These are phyloP conservation scores for Mycosphaerella sp. DNA, from an alignment of 2,329 filamentous ascomycete species.

Conservation along the genomic window DNA sequence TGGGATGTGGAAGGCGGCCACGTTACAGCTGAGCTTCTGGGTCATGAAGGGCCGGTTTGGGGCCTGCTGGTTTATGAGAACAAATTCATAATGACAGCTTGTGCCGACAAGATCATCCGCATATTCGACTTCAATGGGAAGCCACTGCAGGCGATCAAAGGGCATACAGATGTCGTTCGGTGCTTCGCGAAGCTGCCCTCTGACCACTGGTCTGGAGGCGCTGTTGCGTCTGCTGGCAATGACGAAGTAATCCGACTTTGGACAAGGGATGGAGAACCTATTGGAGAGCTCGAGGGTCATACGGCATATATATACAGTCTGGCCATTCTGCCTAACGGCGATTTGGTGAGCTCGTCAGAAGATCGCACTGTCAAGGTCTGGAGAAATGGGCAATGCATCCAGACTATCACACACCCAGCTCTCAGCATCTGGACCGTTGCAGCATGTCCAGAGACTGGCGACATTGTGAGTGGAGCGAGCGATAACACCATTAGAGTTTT, in stretches of 20 bases:
- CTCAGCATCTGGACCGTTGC: conserved; percentile 95
- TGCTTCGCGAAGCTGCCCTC: conserved; percentile 76
- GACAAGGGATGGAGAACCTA: conserved; percentile 69
- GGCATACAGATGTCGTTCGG: conserved; percentile 75
- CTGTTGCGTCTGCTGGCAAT: conserved; percentile 93
- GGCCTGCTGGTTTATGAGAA: conserved; percentile 79
- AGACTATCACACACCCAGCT: conserved; percentile 94
- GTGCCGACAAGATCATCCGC: conserved; percentile 82
- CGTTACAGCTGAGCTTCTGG: conserved; percentile 61
- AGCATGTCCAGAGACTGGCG: conserved; percentile 72
- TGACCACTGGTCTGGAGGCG: conserved; percentile 70
- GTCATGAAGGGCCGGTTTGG: conserved; percentile 82
- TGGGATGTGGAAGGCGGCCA: conserved; percentile 89
- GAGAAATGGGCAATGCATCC: conserved; percentile 73
- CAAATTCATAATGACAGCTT: conserved; percentile 70
- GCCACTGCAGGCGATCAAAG: conserved; percentile 58
- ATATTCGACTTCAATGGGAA: conserved; percentile 65
- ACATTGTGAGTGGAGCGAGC: conserved; percentile 90
- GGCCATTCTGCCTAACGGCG: conserved; percentile 68
- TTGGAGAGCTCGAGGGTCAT: conserved; percentile 76
- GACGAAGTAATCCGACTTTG: conserved; percentile 84
- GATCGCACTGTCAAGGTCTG: conserved; percentile 91
- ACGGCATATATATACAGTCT: conserved; percentile 93
- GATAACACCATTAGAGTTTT: conserved; percentile 83
- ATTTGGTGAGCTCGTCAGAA: conserved; percentile 85